Conservation (phyloP, 805 yeast species). For the Ogataea parapolymorpha region DNA sequence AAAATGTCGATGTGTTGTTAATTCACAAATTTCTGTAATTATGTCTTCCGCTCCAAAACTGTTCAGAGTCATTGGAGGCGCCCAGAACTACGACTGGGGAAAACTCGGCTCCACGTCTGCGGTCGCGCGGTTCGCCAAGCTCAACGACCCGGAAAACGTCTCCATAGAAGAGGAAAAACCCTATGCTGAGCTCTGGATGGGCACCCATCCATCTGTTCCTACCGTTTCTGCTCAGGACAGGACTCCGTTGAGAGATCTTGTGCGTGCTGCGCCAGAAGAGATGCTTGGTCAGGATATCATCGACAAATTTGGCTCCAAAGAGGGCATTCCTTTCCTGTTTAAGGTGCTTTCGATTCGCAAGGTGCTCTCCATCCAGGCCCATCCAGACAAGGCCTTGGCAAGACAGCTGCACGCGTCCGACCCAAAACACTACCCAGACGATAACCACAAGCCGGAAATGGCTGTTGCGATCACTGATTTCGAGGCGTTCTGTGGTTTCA, state of each 20-base stretch:
- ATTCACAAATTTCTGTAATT: constrained; percentile 5
- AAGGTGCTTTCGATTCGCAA: constrained; percentile 91
- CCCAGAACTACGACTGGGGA: constrained; percentile 43
- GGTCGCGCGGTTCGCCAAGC: constrained; percentile 82
- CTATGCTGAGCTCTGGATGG: constrained; percentile 99
- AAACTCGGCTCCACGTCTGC: constrained; percentile 81
- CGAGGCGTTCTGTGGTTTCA: constrained; percentile 97
- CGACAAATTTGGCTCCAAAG: constrained; percentile 59
- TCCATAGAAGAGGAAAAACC: constrained; percentile 72
- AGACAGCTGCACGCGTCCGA: constrained; percentile 71
- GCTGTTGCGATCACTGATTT: constrained; percentile 94
- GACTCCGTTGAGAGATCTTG: constrained; percentile 58
- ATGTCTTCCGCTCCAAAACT: constrained; percentile 17
- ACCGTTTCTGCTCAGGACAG: constrained; percentile 56
- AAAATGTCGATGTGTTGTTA: constrained; percentile 7
- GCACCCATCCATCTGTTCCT: constrained; percentile 93
- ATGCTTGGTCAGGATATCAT: constrained; percentile 59
- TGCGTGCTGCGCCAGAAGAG: constrained; percentile 54
- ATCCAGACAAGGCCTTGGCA: constrained; percentile 89
- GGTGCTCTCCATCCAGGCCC: constrained; percentile 95
- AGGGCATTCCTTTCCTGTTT: constrained; percentile 86
- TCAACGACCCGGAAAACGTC: constrained; percentile 55
- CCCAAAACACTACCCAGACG: constrained; percentile 95
- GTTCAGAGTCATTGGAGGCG: constrained; percentile 35
- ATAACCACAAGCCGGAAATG: constrained; percentile 99